phyloP scores from a whole-genome alignment of 2,329 filamentous ascomycete species.

The Dactylellina sp. region DNA sequence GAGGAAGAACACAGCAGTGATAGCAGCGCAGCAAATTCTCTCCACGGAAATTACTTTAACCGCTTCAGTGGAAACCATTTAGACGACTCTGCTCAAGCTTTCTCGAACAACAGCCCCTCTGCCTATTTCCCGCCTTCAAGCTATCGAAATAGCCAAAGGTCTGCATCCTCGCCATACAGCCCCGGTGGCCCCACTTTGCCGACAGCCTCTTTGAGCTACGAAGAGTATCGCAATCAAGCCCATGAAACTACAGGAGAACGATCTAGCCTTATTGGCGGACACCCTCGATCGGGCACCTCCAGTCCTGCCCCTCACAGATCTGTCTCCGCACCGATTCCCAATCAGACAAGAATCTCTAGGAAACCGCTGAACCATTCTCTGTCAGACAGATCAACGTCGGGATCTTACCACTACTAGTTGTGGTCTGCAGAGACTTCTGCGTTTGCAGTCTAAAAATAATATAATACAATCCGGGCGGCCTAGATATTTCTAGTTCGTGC shows the following conservation, averaged over 20 bases:
- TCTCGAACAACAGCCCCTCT: constrained; percentile 32
- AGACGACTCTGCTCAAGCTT: constrained; percentile 46
- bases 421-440: neutral
- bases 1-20: constrained; percentile 11
- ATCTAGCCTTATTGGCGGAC: constrained; percentile 26
- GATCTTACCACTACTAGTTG: neutral
- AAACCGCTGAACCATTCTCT: constrained; percentile 38
- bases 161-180: constrained; percentile 30
- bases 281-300: neutral
- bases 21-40: constrained; percentile 10
- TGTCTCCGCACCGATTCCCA: constrained; percentile 40
- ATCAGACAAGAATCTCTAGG: constrained; percentile 33
- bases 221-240: constrained; percentile 44
- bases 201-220: constrained; percentile 51
- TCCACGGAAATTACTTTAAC: constrained; percentile 44
- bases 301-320: constrained; percentile 43
- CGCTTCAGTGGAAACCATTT: constrained; percentile 52
- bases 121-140: constrained; percentile 42
- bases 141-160: constrained; percentile 37
- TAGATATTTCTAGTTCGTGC: neutral
- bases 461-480: neutral
- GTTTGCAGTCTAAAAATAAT: neutral
- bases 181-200: constrained; percentile 35
- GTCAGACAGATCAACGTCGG: constrained; percentile 21
- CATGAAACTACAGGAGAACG: constrained; percentile 24